Evolutionary conservation across 2,329 filamentous ascomycete species (phyloP).

Genomic region (Davidsoniella neocaledoniae): DNA sequence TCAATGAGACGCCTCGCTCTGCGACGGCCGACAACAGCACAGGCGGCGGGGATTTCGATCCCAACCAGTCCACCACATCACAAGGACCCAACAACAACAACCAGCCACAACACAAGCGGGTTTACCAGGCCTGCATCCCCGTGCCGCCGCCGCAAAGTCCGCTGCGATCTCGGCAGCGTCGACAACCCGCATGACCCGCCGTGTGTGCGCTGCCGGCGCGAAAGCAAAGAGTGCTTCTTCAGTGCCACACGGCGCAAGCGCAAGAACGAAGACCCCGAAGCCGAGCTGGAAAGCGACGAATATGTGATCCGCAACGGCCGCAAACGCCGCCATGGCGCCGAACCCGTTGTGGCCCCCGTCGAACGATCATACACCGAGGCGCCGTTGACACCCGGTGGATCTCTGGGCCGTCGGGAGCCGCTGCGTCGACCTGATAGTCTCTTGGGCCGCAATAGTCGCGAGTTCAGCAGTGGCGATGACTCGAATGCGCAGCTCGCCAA

Average conservation of each 20-base stretch:
- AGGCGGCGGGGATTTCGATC: constrained; percentile 1
- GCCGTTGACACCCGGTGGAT: constrained; percentile 50
- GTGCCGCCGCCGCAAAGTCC: constrained; percentile 43
- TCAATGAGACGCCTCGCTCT: background rate
- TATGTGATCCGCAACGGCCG: constrained; percentile 59
- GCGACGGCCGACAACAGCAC: background rate
- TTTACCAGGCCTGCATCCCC: constrained; percentile 47
- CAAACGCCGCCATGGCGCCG: constrained; percentile 37
- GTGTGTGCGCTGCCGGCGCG: constrained; percentile 80
- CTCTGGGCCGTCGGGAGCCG: constrained; percentile 47
- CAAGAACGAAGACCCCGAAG: constrained; percentile 47
- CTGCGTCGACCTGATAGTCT: constrained; percentile 40
- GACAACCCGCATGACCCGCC: constrained; percentile 90
- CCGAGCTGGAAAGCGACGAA: constrained; percentile 37
- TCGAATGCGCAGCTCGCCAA: constrained; percentile 47
- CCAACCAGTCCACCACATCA: constrained; percentile 1
- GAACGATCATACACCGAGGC: constrained; percentile 32
- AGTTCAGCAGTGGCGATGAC: constrained; percentile 27
- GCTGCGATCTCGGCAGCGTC: constrained; percentile 53
- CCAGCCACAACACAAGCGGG: constrained; percentile 36
- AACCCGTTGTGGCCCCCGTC: constrained; percentile 20
- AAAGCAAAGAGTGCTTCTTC: constrained; percentile 96
- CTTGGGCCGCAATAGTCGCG: constrained; percentile 18
- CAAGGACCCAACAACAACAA: background rate
- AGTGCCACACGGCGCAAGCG: constrained; percentile 86